Percentiles rank a stretch among this genome's conserved stretches.
Conservation (phyloP, 106 monocot species). For the Apostasia ramifera region DNA sequence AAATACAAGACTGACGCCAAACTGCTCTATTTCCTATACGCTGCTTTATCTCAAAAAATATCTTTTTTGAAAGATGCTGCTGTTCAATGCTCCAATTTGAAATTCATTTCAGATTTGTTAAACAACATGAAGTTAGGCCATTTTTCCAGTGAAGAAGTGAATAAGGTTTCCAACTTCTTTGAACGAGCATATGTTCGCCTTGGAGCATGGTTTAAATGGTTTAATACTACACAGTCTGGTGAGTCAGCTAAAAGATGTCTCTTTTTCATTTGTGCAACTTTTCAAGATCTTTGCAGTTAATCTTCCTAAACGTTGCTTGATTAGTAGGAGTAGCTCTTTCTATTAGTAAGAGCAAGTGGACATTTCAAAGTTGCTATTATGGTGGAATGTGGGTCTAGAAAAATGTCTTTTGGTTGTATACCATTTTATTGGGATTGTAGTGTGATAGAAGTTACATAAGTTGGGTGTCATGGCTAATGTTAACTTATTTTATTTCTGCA, state of each 20-base stretch:
- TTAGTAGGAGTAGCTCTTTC: too few relatives aligned
- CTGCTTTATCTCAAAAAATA: background rate
- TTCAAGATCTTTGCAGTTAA: too few relatives aligned
- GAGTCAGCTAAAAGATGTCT: conserved; percentile 7
- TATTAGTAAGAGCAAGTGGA: too few relatives aligned
- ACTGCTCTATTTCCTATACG: background rate
- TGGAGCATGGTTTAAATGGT: conserved; percentile 89
- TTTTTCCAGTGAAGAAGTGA: conserved; percentile 38
- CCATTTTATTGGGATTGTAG: too few relatives aligned
- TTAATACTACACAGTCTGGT: conserved; percentile 88
- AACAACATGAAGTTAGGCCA: conserved; percentile 23
- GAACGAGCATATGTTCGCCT: conserved; percentile 71
- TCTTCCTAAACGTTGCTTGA: too few relatives aligned
- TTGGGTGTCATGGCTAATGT: too few relatives aligned
- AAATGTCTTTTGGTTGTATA: too few relatives aligned
- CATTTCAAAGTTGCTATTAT: too few relatives aligned
- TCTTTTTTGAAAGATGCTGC: background rate
- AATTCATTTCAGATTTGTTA: conserved; percentile 44
- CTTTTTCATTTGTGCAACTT: background rate
- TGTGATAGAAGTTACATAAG: too few relatives aligned
- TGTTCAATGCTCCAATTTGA: background rate
- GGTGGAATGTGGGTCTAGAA: too few relatives aligned
- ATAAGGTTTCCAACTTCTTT: conserved; percentile 58
- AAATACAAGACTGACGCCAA: too few relatives aligned
- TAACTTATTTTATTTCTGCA: too few relatives aligned